A percentile compares a stretch with the other conserved stretches of the same genome.
These are phyloP conservation scores for Exophiala aquamarina DNA, from an alignment of 2,329 filamentous ascomycete genomes.

Conservation along the genomic window DNA sequence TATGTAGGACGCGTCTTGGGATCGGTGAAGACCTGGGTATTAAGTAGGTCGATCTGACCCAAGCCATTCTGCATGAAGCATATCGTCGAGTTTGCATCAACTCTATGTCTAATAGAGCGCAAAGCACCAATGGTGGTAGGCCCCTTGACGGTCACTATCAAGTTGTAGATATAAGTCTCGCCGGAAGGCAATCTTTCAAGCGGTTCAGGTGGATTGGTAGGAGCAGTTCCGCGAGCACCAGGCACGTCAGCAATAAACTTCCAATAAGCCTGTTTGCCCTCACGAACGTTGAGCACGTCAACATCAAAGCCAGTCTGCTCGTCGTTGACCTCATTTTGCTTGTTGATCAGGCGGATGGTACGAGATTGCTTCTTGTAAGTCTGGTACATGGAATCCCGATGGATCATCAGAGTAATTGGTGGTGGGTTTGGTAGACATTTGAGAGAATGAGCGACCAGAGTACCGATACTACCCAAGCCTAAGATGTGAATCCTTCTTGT, in stretches of 20 bases:
- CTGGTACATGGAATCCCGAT: constrained; percentile 47
- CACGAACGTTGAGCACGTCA: constrained; percentile 34
- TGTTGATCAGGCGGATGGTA: constrained; percentile 34
- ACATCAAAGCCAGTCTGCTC: constrained; percentile 45
- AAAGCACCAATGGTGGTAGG: constrained; percentile 66
- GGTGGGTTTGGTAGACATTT: constrained; percentile 61
- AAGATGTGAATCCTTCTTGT: constrained; percentile 68
- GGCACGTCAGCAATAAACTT: constrained; percentile 24
- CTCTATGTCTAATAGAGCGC: constrained; percentile 62
- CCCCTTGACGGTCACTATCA: constrained; percentile 79
- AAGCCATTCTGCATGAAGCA: constrained; percentile 79
- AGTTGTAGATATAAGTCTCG: constrained; percentile 62
- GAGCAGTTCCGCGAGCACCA: constrained; percentile 11
- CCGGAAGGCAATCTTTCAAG: constrained; percentile 29
- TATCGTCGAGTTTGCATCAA: constrained; percentile 69
- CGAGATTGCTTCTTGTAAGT: constrained; percentile 34
- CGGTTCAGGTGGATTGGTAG: constrained; percentile 17
- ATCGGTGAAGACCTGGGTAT: constrained; percentile 68
- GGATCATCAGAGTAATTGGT: constrained; percentile 78
- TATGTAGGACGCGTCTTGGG: constrained; percentile 68
- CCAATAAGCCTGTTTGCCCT: constrained; percentile 9
- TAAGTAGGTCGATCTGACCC: constrained; percentile 78
- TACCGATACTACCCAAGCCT: constrained; percentile 78
- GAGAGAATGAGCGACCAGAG: constrained; percentile 73
- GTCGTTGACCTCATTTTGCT: constrained; percentile 42